These are phyloP conservation scores for Friedmanniomyces endolithicus DNA, from an alignment of 495 filamentous ascomycete species.

Conservation along the genomic window DNA sequence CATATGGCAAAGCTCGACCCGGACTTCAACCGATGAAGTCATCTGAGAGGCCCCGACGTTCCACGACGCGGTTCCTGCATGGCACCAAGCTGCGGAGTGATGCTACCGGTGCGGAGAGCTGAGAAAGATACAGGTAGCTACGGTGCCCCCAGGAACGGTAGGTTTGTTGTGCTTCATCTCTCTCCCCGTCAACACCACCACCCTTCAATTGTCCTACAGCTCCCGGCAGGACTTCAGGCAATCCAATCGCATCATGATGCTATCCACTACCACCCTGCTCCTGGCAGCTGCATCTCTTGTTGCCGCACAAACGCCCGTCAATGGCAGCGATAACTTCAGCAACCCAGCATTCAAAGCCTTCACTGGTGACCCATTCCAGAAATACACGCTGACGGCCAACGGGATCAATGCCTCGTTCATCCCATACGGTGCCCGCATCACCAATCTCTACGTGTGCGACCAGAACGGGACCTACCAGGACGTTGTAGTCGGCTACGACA, in stretches of 20 bases:
- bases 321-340: background rate
- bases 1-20: background rate
- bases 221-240: background rate
- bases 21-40: background rate
- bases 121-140: background rate
- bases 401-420: conserved; percentile 62
- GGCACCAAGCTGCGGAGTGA: background rate
- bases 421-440: conserved; percentile 61
- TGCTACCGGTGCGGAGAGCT: background rate
- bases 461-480: conserved; percentile 49
- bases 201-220: background rate
- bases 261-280: conserved; percentile 10
- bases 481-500: conserved; percentile 64
- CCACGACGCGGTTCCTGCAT: background rate
- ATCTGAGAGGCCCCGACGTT: conserved; percentile 4
- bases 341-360: conserved; percentile 13
- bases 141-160: background rate
- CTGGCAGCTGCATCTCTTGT: conserved; percentile 9
- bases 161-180: background rate
- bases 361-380: conserved; percentile 33
- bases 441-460: conserved; percentile 58
- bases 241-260: background rate
- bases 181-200: background rate
- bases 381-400: conserved; percentile 56
- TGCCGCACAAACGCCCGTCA: conserved; percentile 1